Percentiles rank a stretch among this genome's conserved stretches.
Conservation (phyloP, 2,329 filamentous ascomycete genomes). For the Trichoderma citrinoviride region DNA sequence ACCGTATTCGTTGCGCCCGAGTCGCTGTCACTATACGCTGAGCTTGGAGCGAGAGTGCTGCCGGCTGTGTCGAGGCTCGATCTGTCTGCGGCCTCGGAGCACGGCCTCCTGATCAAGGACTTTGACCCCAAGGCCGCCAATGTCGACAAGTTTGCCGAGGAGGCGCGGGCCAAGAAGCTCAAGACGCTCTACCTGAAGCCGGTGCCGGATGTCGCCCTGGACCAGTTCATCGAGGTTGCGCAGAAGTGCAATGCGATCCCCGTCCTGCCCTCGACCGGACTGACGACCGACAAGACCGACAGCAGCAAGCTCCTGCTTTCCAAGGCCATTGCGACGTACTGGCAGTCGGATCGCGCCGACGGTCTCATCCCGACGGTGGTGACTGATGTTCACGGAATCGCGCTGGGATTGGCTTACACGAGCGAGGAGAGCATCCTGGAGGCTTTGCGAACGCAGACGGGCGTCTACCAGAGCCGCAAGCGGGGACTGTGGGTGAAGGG, state of each 20-base stretch:
- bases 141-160: conserved; percentile 44
- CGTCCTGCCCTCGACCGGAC: conserved; percentile 66
- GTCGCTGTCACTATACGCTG: conserved; percentile 59
- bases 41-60: conserved; percentile 56
- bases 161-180: conserved; percentile 46
- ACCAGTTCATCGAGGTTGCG: conserved; percentile 47
- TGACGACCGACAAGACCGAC: conserved; percentile 67
- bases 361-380: conserved; percentile 87
- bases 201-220: conserved; percentile 44
- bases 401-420: conserved; percentile 90
- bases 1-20: conserved; percentile 77
- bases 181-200: conserved; percentile 53
- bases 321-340: conserved; percentile 69
- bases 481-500: conserved; percentile 96
- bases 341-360: conserved; percentile 78
- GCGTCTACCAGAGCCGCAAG: conserved; percentile 96
- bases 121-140: conserved; percentile 47
- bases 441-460: conserved; percentile 71
- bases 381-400: conserved; percentile 79
- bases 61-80: conserved; percentile 49
- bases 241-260: conserved; percentile 61
- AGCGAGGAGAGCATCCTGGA: conserved; percentile 86
- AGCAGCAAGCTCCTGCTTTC: conserved; percentile 57
- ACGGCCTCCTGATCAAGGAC: conserved; percentile 52
- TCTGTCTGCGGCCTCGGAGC: conserved; percentile 45